These are phyloP conservation scores for Diaporthe citri DNA, from an alignment of 2,329 filamentous ascomycete genomes.

Conservation along the genomic window DNA sequence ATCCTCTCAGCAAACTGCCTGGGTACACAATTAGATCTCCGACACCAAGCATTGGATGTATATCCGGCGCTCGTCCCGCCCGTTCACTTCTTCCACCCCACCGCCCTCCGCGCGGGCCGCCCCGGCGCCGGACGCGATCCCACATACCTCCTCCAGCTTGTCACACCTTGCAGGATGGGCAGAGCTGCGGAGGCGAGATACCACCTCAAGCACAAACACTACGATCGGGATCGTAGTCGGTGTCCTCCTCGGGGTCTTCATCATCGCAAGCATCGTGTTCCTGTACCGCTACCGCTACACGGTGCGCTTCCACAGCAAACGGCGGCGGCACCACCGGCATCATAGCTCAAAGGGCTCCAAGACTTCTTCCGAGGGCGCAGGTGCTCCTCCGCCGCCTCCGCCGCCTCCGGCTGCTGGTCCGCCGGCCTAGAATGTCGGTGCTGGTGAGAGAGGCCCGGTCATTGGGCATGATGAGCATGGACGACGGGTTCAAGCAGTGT, in stretches of 20 bases:
- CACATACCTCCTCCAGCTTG: neutral
- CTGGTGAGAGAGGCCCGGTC: neutral
- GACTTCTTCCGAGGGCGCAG: neutral
- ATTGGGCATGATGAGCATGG: neutral
- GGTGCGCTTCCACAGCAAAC: slow-evolving; percentile 11
- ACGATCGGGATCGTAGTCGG: slow-evolving; percentile 31
- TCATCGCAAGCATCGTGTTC: slow-evolving; percentile 23
- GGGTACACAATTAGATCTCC: neutral
- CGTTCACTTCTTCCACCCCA: neutral
- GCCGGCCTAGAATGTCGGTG: neutral
- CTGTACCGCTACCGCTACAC: slow-evolving; percentile 32
- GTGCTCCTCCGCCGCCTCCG: neutral
- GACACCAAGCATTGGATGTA: slow-evolving; percentile 21
- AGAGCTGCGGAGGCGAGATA: neutral
- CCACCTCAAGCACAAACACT: slow-evolving; percentile 15
- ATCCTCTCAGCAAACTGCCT: neutral
- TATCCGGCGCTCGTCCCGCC: neutral
- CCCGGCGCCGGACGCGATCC: slow-evolving; percentile 5
- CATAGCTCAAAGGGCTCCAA: slow-evolving; percentile 24
- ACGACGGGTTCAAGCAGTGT: neutral
- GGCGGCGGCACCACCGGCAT: slow-evolving; percentile 10
- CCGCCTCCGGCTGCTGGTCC: slow-evolving; percentile 6
- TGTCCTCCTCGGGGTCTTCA: slow-evolving; percentile 13
- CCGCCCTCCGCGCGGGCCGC: neutral
- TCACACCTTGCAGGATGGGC: neutral